Percentiles rank a stretch among this genome's conserved stretches.
phyloP scores from a whole-genome alignment of 2,329 filamentous ascomycete genomes.

The Cordyceps fumosorosea region DNA sequence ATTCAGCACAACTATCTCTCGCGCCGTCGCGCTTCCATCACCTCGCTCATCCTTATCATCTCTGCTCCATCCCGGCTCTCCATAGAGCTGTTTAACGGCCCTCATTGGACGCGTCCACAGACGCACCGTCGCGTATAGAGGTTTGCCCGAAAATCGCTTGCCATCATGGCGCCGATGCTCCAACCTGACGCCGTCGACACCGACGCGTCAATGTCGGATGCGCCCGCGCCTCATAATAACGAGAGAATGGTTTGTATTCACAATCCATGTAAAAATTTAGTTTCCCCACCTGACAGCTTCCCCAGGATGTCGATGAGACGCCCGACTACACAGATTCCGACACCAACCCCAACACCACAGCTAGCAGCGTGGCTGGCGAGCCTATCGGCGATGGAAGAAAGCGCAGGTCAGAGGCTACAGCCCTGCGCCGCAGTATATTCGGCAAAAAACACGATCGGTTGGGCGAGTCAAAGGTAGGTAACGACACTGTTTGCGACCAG shows the following conservation, averaged over 20 bases:
- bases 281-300: neutral
- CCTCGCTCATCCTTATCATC: neutral
- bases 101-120: slow-evolving; percentile 39
- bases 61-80: neutral
- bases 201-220: slow-evolving; percentile 59
- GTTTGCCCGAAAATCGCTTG: slow-evolving; percentile 24
- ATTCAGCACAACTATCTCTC: neutral
- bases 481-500: neutral
- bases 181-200: slow-evolving; percentile 47
- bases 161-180: slow-evolving; percentile 49
- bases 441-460: slow-evolving; percentile 91
- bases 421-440: slow-evolving; percentile 85
- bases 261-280: neutral
- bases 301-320: slow-evolving; percentile 56
- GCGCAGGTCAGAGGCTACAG: slow-evolving; percentile 77
- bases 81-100: slow-evolving; percentile 4
- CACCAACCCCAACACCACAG: slow-evolving; percentile 62
- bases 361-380: slow-evolving; percentile 82
- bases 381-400: slow-evolving; percentile 68
- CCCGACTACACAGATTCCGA: slow-evolving; percentile 62
- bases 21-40: slow-evolving; percentile 8
- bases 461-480: slow-evolving; percentile 78
- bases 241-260: slow-evolving; percentile 44
- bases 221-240: slow-evolving; percentile 37
- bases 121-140: slow-evolving; percentile 48